Base-by-base conservation (phyloP, 352 stramenopile species). In the Globisporangium paroecandrum region DNA sequence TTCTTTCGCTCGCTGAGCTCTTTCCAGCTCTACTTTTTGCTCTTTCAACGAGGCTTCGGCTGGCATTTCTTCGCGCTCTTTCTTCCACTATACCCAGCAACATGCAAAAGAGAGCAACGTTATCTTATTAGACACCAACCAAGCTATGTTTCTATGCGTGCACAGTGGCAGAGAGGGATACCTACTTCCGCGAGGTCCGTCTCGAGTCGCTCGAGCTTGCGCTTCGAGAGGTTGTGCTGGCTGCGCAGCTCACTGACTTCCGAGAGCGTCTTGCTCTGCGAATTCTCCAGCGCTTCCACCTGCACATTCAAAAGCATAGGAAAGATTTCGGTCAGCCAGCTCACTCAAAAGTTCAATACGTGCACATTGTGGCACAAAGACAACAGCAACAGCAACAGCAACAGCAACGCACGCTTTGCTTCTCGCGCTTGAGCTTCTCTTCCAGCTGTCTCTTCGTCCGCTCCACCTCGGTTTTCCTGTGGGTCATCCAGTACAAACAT, bases 161-260 rank as follows among this genome's bases (percentile, higher is more conserved):
- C 43, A 8, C 6, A 3, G 43, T 12, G 18, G 2, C 8, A 51
- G 18, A 24, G 6, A 3, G 18, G 43, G 18, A 9, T 10, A 24
- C 29, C 5, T 62, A 90, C 85, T 29, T 85, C 80, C 36, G 71
- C 69, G 12, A 90, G 58, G 32, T 94, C 83, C 3, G 77, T 69
- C 65, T 94, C 84, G 13, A 91, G 63, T 9, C 84, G 84, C 63
- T 94, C 85, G 2, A 96, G 77, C 70, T 82, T 85, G 43, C 79
- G 70, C 18, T 79, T 77, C 13, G 80, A 78, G 36, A 83, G 68
- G 29, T 89, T 79, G 71, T 94, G 88, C 38, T 92, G 86, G 47
- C 89, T 92, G 22, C 78, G 74, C 36, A 96, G 55, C 55, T 94
- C 76, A 4, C 78, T 79, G 15, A 96, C 71, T 67, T 94, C 85